These are phyloP conservation scores for Acanthamoeba sp. DNA, from an alignment of 208 protist genomes.

Conservation along the genomic window DNA sequence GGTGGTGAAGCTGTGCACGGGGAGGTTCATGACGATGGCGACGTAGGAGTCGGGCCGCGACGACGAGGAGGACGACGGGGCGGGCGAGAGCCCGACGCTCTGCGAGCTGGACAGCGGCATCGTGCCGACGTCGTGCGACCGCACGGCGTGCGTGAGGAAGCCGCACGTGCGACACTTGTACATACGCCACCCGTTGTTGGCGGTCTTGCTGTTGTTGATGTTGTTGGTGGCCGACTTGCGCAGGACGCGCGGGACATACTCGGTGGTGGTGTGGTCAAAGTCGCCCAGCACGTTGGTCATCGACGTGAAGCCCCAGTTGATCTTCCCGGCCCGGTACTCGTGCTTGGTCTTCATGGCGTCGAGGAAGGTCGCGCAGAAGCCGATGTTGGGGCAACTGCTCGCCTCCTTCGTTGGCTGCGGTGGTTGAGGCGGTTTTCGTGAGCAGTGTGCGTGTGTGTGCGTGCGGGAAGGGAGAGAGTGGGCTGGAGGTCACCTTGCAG, in stretches of 20 bases:
- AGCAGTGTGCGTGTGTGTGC: neutral
- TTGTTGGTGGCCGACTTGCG: neutral
- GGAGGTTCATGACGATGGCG: constrained; percentile 32
- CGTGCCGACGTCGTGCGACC: neutral
- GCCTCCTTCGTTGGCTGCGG: neutral
- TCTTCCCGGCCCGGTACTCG: constrained; percentile 54
- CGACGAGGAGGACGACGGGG: neutral
- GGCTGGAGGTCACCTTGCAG: neutral
- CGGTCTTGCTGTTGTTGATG: neutral
- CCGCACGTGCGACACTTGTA: constrained; percentile 82
- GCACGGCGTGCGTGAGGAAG: constrained; percentile 80
- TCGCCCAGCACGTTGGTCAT: constrained; percentile 80
- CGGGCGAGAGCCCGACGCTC: neutral
- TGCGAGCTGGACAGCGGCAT: neutral
- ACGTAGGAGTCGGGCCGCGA: neutral
- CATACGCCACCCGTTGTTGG: constrained; percentile 72
- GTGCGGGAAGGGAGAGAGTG: neutral
- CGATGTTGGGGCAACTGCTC: neutral
- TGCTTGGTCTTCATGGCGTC: constrained; percentile 77
- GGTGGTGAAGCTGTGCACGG: neutral
- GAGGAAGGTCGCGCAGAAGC: constrained; percentile 43
- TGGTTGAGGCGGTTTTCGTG: neutral
- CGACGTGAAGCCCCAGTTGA: constrained; percentile 78
- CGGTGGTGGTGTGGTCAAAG: constrained; percentile 73
- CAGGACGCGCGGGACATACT: constrained; percentile 27